Evolutionary conservation across 371 early-diverging fungal genomes (phyloP).

Genomic region (Lichtheimia ramosa): DNA sequence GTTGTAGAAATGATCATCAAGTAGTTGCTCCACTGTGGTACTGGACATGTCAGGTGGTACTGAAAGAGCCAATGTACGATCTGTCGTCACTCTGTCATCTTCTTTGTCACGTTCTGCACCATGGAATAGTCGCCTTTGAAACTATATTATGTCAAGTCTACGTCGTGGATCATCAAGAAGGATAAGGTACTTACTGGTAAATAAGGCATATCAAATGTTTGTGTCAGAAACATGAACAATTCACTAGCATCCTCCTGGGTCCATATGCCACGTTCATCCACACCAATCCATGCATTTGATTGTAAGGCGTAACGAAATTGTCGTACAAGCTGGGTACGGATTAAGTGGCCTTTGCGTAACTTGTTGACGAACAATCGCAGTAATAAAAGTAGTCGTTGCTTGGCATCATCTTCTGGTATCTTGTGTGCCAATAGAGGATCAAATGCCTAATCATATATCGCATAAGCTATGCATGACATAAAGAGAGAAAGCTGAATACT

Average conservation of each 20-base stretch:
- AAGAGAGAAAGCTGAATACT: not conserved
- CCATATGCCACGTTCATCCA: constrained; percentile 26
- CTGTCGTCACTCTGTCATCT: constrained; percentile 57
- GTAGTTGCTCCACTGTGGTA: constrained; percentile 14
- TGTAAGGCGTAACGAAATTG: constrained; percentile 44
- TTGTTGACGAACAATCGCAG: constrained; percentile 55
- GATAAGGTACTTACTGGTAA: constrained; percentile 34
- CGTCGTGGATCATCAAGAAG: not conserved
- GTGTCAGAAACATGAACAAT: constrained; percentile 54
- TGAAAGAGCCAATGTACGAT: constrained; percentile 47
- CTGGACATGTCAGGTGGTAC: constrained; percentile 23
- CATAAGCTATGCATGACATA: not conserved
- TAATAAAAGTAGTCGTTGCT: constrained; percentile 39
- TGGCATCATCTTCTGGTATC: constrained; percentile 15
- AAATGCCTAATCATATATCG: constrained; percentile 22
- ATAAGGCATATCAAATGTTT: constrained; percentile 54
- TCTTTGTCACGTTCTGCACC: constrained; percentile 46
- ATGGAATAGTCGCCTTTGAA: constrained; percentile 52
- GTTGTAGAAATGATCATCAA: constrained; percentile 27
- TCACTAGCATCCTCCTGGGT: constrained; percentile 59
- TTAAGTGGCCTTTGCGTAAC: constrained; percentile 44
- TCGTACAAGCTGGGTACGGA: constrained; percentile 42
- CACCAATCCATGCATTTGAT: constrained; percentile 45
- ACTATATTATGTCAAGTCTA: constrained; percentile 9
- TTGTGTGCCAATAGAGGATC: constrained; percentile 33